Base-by-base conservation (phyloP, 306 rosid genomes). In the Trifolium pratense region DNA sequence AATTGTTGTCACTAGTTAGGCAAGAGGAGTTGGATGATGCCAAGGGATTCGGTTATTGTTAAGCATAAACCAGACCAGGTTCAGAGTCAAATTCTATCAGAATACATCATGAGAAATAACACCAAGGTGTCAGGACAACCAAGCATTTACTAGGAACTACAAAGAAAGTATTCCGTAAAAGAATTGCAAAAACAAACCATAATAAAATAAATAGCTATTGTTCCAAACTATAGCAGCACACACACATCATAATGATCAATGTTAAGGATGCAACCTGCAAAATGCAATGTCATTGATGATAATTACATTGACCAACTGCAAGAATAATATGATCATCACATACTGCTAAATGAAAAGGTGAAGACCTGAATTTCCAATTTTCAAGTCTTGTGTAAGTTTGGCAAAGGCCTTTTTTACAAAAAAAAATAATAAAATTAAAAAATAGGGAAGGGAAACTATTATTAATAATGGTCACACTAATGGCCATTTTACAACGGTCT, bases 91-190 rank as follows among this genome's bases (percentile, higher is more conserved):
- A 31, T 7, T 31, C 42, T 29, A 25, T 31, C 21, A 29, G 13
- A 53, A 10, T 53, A 53, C 59, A 31, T 29, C 59, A 31, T 29
- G 66, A 61, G 67, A 61, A 34, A 34, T 36, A 61, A 61, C 14
- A 18, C 59, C 15, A 53, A 53, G 59, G 60, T 53, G 26, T 29
- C 26, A 20, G 3, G 60, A 53, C 60, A 53, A 53, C 29, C 60
- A 20, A 9, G 15, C 1, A 14, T 9, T 53, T 29, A 20, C 15
- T 53, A 9, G 7, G 3, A 53, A 20, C 60, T 20, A 53, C 15
- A 53, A 18, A 53, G 15, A 12, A 53, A 53, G 6, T 53, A 53
- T 10, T 20, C 14, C 31, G 7, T 20, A 10, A 26, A 53, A 53
- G 60, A 53, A 20, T 20, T 53, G 59, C 46, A 40, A 11, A 11